Evolutionary conservation across 2,329 filamentous ascomycete genomes (phyloP).

Genomic region (Chalaropsis thielavioides): DNA sequence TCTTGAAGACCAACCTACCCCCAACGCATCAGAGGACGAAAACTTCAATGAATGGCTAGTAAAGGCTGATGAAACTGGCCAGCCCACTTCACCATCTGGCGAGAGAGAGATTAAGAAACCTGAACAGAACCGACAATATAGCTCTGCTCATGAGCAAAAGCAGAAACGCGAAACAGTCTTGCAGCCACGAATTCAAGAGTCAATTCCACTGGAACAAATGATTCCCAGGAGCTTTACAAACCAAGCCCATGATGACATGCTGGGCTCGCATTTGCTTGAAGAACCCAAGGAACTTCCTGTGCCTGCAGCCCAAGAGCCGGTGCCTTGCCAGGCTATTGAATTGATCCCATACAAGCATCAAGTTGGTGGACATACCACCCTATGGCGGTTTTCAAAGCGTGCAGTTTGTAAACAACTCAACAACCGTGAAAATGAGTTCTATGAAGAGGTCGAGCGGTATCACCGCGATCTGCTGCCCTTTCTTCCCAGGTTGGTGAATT

Average conservation of each 20-base stretch:
- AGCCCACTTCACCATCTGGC: slow-evolving; percentile 21
- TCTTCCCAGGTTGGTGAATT: slow-evolving; percentile 55
- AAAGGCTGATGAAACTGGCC: slow-evolving; percentile 35
- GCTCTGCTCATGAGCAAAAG: neutral
- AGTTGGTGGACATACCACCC: slow-evolving; percentile 88
- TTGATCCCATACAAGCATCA: slow-evolving; percentile 95
- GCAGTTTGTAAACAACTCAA: slow-evolving; percentile 98
- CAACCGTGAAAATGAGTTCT: slow-evolving; percentile 96
- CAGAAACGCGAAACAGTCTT: neutral
- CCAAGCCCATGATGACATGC: neutral
- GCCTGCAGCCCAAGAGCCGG: slow-evolving; percentile 19
- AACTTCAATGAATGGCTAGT: slow-evolving; percentile 41
- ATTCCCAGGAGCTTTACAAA: neutral
- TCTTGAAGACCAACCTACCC: slow-evolving; percentile 12
- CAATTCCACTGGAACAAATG: neutral
- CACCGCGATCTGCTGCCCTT: slow-evolving; percentile 85
- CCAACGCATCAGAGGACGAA: slow-evolving; percentile 21
- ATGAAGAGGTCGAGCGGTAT: slow-evolving; percentile 83
- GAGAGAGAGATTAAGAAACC: neutral
- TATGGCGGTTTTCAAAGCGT: slow-evolving; percentile 88
- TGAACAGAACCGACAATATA: neutral
- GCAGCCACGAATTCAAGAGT: neutral
- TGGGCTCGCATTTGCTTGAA: neutral
- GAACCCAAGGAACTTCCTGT: neutral
- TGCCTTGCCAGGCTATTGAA: slow-evolving; percentile 76